Percentiles rank a stretch among this genome's conserved stretches.
These are phyloP conservation scores for Colletotrichum caudatum DNA, from an alignment of 2,329 filamentous ascomycete genomes.

Conservation along the genomic window DNA sequence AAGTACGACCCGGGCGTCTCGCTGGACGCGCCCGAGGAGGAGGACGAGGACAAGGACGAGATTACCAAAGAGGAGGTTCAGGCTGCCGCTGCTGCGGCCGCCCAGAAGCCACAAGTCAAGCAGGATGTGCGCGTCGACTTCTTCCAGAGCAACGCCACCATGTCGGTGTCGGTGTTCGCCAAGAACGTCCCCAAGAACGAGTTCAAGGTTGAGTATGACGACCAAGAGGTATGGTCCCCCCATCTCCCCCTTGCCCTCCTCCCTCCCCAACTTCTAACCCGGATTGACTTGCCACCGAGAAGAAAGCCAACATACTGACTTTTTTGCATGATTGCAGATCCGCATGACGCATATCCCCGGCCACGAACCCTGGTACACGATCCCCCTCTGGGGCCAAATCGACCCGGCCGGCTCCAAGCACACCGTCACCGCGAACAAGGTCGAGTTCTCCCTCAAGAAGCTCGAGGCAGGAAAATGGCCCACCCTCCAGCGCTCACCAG, in stretches of 20 bases:
- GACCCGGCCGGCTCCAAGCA: conserved; percentile 70
- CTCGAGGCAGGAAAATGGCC: conserved; percentile 76
- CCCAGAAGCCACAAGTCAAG: conserved; percentile 35
- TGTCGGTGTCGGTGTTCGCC: conserved; percentile 57
- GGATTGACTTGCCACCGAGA: conserved; percentile 39
- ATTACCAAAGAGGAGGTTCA: conserved; percentile 43
- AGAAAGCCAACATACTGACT: background rate
- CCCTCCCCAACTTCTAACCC: conserved; percentile 31
- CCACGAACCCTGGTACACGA: conserved; percentile 39
- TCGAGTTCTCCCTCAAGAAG: conserved; percentile 82
- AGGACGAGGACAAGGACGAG: conserved; percentile 44
- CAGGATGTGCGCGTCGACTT: conserved; percentile 48
- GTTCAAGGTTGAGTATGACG: conserved; percentile 53
- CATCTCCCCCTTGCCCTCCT: conserved; percentile 41
- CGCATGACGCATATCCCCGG: conserved; percentile 42
- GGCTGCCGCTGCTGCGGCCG: conserved; percentile 14
- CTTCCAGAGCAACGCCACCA: conserved; percentile 51
- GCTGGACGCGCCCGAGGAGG: conserved; percentile 27
- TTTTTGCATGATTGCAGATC: conserved; percentile 19
- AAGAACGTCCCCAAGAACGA: conserved; percentile 57
- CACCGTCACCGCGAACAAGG: conserved; percentile 79
- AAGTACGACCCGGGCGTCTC: conserved; percentile 38
- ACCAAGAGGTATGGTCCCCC: conserved; percentile 40
- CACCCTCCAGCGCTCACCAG: conserved; percentile 43
- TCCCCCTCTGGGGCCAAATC: conserved; percentile 71